Evolutionary conservation across 2,329 filamentous ascomycete species (phyloP).

Genomic region (Diplodia scrobiculata): DNA sequence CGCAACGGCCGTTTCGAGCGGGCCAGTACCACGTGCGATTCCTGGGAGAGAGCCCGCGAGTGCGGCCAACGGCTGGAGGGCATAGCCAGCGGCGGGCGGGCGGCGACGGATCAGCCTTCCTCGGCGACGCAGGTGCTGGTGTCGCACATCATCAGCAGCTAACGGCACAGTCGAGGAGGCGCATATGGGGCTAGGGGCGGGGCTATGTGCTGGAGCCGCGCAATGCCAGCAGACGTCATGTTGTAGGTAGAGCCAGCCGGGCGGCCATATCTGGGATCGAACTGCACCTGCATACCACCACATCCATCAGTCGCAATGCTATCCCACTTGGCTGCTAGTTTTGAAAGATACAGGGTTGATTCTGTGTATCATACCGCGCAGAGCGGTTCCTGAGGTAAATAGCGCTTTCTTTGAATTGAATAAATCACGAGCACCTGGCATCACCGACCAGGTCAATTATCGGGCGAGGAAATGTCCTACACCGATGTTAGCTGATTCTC

Average conservation of each 20-base stretch:
- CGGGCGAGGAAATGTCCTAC: too few species aligned
- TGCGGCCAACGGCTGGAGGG: not conserved
- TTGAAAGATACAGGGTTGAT: too few species aligned
- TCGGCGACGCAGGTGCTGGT: conserved; percentile 19
- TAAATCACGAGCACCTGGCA: too few species aligned
- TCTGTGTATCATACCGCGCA: too few species aligned
- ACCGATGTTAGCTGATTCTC: too few species aligned
- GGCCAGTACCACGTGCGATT: conserved; percentile 25
- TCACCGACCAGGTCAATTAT: too few species aligned
- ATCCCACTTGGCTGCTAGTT: too few species aligned
- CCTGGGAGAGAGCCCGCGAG: conserved; percentile 4
- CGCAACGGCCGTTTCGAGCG: conserved; percentile 9
- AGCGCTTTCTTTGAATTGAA: too few species aligned
- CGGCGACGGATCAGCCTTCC: conserved; percentile 15
- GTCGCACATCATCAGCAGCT: conserved; percentile 7
- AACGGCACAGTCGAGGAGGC: not conserved
- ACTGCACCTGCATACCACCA: too few species aligned
- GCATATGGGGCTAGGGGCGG: not conserved
- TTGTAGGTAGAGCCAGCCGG: not conserved
- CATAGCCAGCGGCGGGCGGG: not conserved
- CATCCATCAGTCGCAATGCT: too few species aligned
- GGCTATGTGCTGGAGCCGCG: conserved; percentile 16
- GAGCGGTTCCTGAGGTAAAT: too few species aligned
- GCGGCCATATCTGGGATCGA: not conserved
- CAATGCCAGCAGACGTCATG: not conserved